These are phyloP conservation scores for Boletellus deceptivus DNA, from an alignment of 1,284 basidiomycete genomes.

Conservation along the genomic window DNA sequence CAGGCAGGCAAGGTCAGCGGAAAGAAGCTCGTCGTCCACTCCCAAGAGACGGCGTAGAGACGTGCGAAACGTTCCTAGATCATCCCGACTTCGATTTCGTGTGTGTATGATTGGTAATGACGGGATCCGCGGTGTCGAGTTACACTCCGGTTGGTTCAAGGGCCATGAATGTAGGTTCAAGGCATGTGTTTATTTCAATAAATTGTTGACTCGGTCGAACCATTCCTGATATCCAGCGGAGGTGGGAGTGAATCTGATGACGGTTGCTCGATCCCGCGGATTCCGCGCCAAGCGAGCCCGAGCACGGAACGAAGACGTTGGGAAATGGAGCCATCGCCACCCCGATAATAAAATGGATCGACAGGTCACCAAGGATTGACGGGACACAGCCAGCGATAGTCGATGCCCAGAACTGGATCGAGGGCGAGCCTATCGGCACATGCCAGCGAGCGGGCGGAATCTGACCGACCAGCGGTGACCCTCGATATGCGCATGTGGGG, in stretches of 20 bases:
- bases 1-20: constrained; percentile 43
- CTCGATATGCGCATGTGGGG: constrained; percentile 5
- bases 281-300: background rate
- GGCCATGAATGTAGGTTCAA: background rate
- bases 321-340: background rate
- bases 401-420: constrained; percentile 5
- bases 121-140: constrained; percentile 2
- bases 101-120: constrained; percentile 19
- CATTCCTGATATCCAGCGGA: background rate
- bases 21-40: constrained; percentile 48
- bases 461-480: constrained; percentile 11
- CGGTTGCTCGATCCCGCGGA: background rate
- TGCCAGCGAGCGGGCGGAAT: background rate
- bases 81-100: background rate
- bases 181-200: constrained; percentile 7
- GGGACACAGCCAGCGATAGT: background rate
- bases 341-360: constrained; percentile 5
- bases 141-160: background rate
- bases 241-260: background rate
- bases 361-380: background rate
- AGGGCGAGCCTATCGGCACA: constrained; percentile 5
- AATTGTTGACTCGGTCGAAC: background rate
- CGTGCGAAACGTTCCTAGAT: background rate
- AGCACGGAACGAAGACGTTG: background rate
- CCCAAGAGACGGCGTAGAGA: constrained; percentile 42